phyloP scores from a whole-genome alignment of 2,329 filamentous ascomycete genomes.

The Myotisia sp. region DNA sequence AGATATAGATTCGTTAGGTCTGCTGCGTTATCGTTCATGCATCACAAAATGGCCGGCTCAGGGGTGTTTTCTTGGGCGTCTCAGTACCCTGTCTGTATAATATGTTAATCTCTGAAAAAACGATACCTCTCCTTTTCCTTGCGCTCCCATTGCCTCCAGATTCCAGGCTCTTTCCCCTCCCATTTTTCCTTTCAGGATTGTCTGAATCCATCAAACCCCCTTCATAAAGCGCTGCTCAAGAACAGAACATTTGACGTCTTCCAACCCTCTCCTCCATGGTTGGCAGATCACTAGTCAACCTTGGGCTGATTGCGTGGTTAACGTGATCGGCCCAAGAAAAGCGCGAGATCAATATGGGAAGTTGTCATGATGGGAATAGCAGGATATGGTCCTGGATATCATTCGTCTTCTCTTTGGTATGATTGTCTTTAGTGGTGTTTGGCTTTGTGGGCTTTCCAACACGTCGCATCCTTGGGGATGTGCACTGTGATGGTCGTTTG shows the following conservation, averaged over 20 bases:
- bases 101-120: no score
- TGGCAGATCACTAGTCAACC: conserved; percentile 38
- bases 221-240: conserved; percentile 32
- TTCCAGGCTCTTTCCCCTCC: conserved; percentile 8
- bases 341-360: conserved; percentile 35
- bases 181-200: conserved; percentile 14
- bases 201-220: no score
- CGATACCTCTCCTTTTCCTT: not conserved
- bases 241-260: conserved; percentile 40
- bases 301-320: conserved; percentile 10
- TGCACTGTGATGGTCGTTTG: conserved; percentile 15
- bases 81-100: no score
- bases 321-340: conserved; percentile 18
- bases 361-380: conserved; percentile 4
- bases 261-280: conserved; percentile 32
- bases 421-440: conserved; percentile 6
- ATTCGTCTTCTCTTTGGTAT: no score
- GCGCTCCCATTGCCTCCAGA: not conserved
- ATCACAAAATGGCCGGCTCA: no score
- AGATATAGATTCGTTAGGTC: no score
- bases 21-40: no score
- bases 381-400: not conserved
- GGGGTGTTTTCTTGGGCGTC: no score
- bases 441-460: conserved; percentile 3
- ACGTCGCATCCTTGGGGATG: conserved; percentile 5